Evolutionary conservation across 1,284 basidiomycete genomes (phyloP).

Genomic region (Papiliotrema flavescens): DNA sequence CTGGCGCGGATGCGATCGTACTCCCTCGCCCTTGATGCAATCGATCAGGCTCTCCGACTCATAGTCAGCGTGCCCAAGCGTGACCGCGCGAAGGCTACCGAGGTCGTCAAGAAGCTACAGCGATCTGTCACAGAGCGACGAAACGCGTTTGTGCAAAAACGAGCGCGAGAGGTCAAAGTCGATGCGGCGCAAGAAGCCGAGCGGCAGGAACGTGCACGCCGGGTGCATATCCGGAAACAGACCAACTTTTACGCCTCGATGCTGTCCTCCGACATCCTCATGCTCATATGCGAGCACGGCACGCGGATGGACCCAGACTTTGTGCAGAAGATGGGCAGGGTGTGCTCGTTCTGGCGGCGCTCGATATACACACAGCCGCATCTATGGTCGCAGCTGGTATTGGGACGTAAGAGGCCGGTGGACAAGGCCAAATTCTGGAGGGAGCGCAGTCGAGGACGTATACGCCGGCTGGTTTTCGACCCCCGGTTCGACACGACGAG

Average conservation of each 20-base stretch:
- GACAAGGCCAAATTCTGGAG: conserved; percentile 16
- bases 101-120: neutral
- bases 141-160: conserved; percentile 1
- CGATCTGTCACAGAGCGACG: neutral
- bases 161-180: neutral
- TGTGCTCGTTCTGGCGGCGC: conserved; percentile 29
- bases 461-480: conserved; percentile 13
- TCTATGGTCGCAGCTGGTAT: conserved; percentile 25
- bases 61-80: neutral
- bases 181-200: neutral
- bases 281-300: conserved; percentile 26
- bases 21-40: neutral
- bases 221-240: conserved; percentile 24
- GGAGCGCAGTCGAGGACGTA: conserved; percentile 16
- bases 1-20: neutral
- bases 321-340: conserved; percentile 26
- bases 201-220: neutral
- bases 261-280: conserved; percentile 24
- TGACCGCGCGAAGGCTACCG: neutral
- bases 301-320: conserved; percentile 17
- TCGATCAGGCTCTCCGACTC: neutral
- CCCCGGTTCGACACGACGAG: conserved; percentile 4
- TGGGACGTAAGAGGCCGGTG: conserved; percentile 18
- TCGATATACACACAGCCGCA: conserved; percentile 12
- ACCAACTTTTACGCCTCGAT: conserved; percentile 13